phyloP scores from a whole-genome alignment of 768 basidiomycete species.

The Kwoniella sp. region DNA sequence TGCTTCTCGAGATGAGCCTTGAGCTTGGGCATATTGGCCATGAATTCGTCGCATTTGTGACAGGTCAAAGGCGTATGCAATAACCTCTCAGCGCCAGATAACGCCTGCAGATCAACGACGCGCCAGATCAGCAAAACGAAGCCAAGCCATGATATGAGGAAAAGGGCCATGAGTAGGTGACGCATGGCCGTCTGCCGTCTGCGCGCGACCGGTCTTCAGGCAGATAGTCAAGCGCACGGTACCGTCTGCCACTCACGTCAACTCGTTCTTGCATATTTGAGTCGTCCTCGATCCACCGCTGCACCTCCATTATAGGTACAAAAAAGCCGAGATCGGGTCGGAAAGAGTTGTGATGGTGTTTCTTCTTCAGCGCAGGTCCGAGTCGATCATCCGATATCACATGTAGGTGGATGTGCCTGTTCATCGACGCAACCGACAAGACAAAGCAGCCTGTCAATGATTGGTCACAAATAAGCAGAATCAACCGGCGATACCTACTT shows the following conservation, averaged over 20 bases:
- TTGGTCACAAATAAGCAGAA: too few relatives aligned
- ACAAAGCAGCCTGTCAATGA: neutral
- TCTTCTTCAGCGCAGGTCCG: conserved; percentile 72
- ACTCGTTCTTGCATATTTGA: conserved; percentile 28
- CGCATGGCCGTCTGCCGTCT: neutral
- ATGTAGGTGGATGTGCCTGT: conserved; percentile 65
- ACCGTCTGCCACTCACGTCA: conserved; percentile 27
- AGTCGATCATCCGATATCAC: conserved; percentile 78
- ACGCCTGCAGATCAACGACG: conserved; percentile 20
- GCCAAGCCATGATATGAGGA: conserved; percentile 6
- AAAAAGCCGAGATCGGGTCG: conserved; percentile 83
- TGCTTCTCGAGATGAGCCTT: conserved; percentile 77
- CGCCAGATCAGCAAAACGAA: neutral
- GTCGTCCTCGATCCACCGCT: conserved; percentile 63
- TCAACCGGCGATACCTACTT: conserved; percentile 62
- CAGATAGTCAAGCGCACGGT: conserved; percentile 33
- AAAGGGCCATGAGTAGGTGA: conserved; percentile 8
- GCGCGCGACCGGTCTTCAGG: too few relatives aligned
- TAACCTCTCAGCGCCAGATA: conserved; percentile 60
- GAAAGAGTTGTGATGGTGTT: conserved; percentile 91
- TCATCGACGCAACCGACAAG: neutral
- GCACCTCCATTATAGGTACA: conserved; percentile 72
- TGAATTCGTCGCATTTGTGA: conserved; percentile 66
- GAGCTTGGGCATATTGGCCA: conserved; percentile 73
- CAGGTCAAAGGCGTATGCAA: conserved; percentile 72